These are phyloP conservation scores for Letharia columbiana DNA, from an alignment of 495 filamentous ascomycete genomes.

Conservation along the genomic window DNA sequence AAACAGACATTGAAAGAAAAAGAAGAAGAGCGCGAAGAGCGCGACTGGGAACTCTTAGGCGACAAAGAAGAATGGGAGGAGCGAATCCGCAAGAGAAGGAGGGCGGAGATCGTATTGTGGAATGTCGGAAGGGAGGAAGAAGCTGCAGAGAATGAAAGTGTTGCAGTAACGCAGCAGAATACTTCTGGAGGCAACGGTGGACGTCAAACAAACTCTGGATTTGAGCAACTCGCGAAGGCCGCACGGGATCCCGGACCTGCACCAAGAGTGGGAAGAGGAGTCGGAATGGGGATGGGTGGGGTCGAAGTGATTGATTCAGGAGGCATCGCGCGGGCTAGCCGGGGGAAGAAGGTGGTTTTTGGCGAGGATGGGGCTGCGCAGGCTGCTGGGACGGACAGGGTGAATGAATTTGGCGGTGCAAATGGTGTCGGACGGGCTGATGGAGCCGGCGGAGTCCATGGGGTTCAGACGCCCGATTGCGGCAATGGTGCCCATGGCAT, in stretches of 20 bases:
- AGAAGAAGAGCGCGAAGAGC: slow-evolving; percentile 31
- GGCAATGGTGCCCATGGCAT: slow-evolving; percentile 23
- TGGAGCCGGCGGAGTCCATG: not conserved
- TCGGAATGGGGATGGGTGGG: slow-evolving; percentile 19
- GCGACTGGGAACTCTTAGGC: slow-evolving; percentile 30
- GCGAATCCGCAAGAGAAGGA: slow-evolving; percentile 36
- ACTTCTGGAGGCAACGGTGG: not conserved
- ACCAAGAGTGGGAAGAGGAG: not conserved
- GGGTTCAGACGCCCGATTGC: not conserved
- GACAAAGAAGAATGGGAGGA: slow-evolving; percentile 34
- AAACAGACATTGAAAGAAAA: slow-evolving; percentile 29
- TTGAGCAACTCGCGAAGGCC: not conserved
- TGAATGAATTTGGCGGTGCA: not conserved
- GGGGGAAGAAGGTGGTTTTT: slow-evolving; percentile 24
- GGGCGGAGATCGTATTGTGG: slow-evolving; percentile 41
- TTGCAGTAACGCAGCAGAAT: not conserved
- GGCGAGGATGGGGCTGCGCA: slow-evolving; percentile 4
- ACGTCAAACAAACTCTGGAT: not conserved
- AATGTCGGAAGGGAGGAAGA: slow-evolving; percentile 34
- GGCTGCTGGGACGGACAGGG: not conserved
- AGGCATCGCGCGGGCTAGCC: slow-evolving; percentile 21
- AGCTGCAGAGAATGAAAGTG: slow-evolving; percentile 17
- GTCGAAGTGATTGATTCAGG: slow-evolving; percentile 25
- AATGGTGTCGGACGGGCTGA: not conserved
- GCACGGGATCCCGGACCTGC: not conserved